Base-by-base conservation (phyloP, 148 eudicot genomes). In the Polygonum maritimum region DNA sequence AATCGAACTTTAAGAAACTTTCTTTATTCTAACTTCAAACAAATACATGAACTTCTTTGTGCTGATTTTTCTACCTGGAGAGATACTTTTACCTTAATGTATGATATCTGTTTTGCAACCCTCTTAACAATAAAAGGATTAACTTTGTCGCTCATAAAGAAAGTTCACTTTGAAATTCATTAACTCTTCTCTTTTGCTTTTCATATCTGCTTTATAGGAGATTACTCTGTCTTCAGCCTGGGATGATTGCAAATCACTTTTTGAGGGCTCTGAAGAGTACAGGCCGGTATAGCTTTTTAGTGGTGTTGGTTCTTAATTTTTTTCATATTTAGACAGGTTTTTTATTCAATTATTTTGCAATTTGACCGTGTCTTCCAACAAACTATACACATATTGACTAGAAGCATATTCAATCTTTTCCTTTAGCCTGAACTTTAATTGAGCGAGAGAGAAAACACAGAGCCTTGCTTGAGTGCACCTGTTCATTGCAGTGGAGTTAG, bases 231-330 rank as follows among this genome's bases (percentile, higher is more conserved):
- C 84, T 71, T 95, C 99, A 74, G 78, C 82, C 51, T 92, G 99
- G 98, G 97, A 89, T 49, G 99, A 92, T 80, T 86, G 89, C 82
- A 90, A 83, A 75, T 78, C 78, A 77, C 85, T 88, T 55, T 82
- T 95, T 81, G 97, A 92, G 79, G 96, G 87, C 70, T 88, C 90
- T 84, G 90, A 93, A 21, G 99, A 95, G 80, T 95, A 84, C 31
- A 26, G 31, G n/a, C n/a, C n/a, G n/a, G 31, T 26, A 26, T 26
- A 26, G 31, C 31, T 26, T 26, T 26, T 26, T 26, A 26, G 31
- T 26, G 31, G 31, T 26, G 31, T 26, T 26, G 31, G 1, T 26
- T 26, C 31, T 26, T 26, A 26, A 26, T 26, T 26, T 26, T 26
- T 1, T 26, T 26, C 31, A 26, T 26, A 26, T 26, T 26, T 26